Conservation (phyloP, 2,329 filamentous ascomycete species). For the Cercospora sesami region DNA sequence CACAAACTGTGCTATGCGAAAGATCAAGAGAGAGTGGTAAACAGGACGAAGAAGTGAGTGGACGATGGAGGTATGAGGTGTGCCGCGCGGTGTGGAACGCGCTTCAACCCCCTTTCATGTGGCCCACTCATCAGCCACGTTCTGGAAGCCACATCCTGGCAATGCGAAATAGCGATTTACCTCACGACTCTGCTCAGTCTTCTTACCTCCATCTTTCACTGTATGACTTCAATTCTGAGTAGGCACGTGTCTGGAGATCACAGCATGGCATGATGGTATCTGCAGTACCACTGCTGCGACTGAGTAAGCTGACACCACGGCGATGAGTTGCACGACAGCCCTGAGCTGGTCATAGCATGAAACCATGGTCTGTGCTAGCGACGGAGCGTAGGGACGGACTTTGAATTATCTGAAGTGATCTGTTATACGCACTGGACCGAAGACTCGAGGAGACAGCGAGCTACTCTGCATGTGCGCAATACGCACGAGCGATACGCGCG, state of each 20-base stretch:
- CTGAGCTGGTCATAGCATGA: background rate
- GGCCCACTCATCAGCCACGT: conserved; percentile 3
- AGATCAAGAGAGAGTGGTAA: background rate
- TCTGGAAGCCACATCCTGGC: conserved; percentile 3
- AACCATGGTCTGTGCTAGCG: background rate
- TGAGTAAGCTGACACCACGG: background rate
- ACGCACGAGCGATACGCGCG: background rate
- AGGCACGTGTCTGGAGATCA: background rate
- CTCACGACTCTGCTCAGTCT: background rate
- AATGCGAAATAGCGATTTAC: background rate
- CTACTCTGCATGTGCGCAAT: background rate
- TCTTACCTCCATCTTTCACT: background rate
- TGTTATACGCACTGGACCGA: no score
- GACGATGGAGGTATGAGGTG: background rate
- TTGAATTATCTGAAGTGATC: background rate
- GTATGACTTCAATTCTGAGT: background rate
- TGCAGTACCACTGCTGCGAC: background rate
- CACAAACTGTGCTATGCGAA: conserved; percentile 11
- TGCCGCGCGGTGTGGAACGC: conserved; percentile 13
- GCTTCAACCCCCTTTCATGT: conserved; percentile 1
- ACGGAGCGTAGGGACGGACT: background rate
- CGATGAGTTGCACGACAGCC: background rate
- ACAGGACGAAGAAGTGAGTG: background rate
- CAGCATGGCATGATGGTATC: background rate
- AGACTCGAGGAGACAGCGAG: background rate